phyloP scores from a whole-genome alignment of 352 stramenopile species.

The Globisporangium recalcitrans region DNA sequence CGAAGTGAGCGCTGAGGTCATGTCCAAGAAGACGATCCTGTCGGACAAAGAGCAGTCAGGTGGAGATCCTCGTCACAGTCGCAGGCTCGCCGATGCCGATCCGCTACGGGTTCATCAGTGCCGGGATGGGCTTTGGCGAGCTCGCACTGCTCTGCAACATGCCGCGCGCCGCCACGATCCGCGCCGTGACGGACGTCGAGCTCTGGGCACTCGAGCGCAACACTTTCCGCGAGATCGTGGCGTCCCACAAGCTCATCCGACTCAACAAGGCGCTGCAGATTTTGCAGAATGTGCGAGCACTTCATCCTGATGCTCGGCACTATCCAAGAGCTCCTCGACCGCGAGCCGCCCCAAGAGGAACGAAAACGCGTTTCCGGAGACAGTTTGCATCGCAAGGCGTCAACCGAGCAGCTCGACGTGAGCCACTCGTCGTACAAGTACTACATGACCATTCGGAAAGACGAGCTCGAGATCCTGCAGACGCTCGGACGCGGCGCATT shows the following conservation, averaged over 20 bases:
- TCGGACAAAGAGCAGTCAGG: conserved; percentile 35
- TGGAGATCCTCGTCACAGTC: conserved; percentile 54
- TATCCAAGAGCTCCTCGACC: conserved; percentile 74
- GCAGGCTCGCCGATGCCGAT: conserved; percentile 49
- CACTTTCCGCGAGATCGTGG: conserved; percentile 67
- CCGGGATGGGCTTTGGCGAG: conserved; percentile 89
- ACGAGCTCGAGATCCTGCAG: conserved; percentile 73
- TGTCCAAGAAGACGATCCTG: conserved; percentile 9
- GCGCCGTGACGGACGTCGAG: conserved; percentile 53
- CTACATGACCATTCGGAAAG: conserved; percentile 60
- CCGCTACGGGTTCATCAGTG: conserved; percentile 58
- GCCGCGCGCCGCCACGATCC: conserved; percentile 84
- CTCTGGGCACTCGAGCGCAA: conserved; percentile 86
- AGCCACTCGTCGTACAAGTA: conserved; percentile 59
- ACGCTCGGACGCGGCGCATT: conserved; percentile 84
- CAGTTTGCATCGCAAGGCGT: conserved; percentile 27
- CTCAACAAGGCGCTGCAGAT: conserved; percentile 58
- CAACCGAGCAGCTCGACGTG: conserved; percentile 28
- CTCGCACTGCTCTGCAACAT: conserved; percentile 92
- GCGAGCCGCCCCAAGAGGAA: conserved; percentile 32
- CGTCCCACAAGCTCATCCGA: conserved; percentile 63
- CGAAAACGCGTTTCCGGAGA: conserved; percentile 4
- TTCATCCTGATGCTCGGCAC: conserved; percentile 80
- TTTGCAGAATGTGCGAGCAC: conserved; percentile 53
- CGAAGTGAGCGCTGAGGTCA: too few species aligned